These are phyloP conservation scores for Huntiella moniliformis DNA, from an alignment of 2,329 filamentous ascomycete species.

Conservation along the genomic window DNA sequence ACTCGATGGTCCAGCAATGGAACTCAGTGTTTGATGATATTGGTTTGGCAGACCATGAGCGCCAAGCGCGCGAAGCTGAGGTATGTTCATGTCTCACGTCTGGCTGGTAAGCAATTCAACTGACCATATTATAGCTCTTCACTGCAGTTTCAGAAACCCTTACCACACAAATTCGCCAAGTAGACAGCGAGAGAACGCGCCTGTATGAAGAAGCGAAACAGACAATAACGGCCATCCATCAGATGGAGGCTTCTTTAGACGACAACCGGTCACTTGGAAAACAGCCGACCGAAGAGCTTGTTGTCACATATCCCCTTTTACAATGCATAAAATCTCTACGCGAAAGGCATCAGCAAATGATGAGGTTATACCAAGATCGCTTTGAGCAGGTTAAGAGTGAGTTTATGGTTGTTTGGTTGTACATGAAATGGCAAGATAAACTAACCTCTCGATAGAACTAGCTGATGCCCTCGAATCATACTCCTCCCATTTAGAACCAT, in stretches of 20 bases:
- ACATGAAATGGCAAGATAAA: neutral
- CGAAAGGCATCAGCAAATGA: constrained; percentile 68
- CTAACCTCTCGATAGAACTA: constrained; percentile 41
- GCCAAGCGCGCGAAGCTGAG: constrained; percentile 76
- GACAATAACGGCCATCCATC: constrained; percentile 68
- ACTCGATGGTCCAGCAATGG: constrained; percentile 77
- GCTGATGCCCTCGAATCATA: constrained; percentile 89
- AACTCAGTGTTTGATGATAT: constrained; percentile 96
- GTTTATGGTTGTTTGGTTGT: constrained; percentile 18
- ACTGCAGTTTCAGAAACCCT: constrained; percentile 78
- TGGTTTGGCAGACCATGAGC: constrained; percentile 81
- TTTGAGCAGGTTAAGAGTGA: constrained; percentile 90
- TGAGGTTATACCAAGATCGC: constrained; percentile 70
- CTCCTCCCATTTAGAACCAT: constrained; percentile 80
- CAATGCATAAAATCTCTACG: constrained; percentile 63
- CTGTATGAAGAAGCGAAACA: constrained; percentile 78
- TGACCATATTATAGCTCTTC: constrained; percentile 46
- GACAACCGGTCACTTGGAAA: constrained; percentile 48
- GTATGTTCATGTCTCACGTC: constrained; percentile 27
- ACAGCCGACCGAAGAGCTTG: constrained; percentile 47
- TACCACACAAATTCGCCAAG: constrained; percentile 70
- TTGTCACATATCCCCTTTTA: constrained; percentile 66
- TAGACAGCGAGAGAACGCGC: constrained; percentile 74
- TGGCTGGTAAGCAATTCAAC: neutral
- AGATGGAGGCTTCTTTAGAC: constrained; percentile 84